A percentile compares a stretch with the other conserved stretches of the same genome.
Evolutionary conservation across 768 basidiomycete species (phyloP).

Genomic region (Xerocomellus chrysenteron): DNA sequence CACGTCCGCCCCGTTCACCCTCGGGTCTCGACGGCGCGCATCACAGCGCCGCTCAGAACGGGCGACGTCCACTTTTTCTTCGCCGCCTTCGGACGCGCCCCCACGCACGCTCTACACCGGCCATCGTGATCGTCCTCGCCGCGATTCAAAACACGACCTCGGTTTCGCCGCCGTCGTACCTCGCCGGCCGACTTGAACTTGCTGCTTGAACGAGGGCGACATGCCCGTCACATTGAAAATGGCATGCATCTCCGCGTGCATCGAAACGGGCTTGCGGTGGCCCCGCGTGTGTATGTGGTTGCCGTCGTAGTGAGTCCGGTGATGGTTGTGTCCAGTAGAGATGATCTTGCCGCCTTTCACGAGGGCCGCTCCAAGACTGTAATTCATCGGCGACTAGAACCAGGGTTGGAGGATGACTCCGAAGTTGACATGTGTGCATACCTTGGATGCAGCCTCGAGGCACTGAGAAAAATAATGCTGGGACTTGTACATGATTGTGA

Average conservation of each 20-base stretch:
- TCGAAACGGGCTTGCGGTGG: neutral
- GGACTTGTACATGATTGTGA: conserved; percentile 1
- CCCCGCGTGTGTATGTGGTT: neutral
- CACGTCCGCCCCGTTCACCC: conserved; percentile 1
- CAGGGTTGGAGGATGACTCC: neutral
- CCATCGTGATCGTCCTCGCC: neutral
- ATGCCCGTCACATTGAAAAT: neutral
- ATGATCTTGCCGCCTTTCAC: conserved; percentile 4
- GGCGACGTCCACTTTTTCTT: neutral
- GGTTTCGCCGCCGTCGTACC: neutral
- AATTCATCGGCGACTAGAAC: conserved; percentile 1
- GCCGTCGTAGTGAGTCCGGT: conserved; percentile 4
- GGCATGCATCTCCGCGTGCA: conserved; percentile 6
- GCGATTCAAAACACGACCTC: neutral
- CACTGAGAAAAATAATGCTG: conserved; percentile 1
- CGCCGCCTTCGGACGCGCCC: neutral
- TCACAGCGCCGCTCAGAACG: neutral
- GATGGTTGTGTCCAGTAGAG: neutral
- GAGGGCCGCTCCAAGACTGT: neutral
- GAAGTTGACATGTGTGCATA: neutral
- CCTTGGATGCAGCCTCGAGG: neutral
- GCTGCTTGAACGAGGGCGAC: conserved; percentile 9
- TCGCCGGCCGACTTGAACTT: neutral
- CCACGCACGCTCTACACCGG: neutral
- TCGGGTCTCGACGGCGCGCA: neutral